Evolutionary conservation across 1,139 yeast genomes (phyloP), one percentile per base, ranked within the genome.

Genomic region (Yamadazyma epiphylla): DNA sequence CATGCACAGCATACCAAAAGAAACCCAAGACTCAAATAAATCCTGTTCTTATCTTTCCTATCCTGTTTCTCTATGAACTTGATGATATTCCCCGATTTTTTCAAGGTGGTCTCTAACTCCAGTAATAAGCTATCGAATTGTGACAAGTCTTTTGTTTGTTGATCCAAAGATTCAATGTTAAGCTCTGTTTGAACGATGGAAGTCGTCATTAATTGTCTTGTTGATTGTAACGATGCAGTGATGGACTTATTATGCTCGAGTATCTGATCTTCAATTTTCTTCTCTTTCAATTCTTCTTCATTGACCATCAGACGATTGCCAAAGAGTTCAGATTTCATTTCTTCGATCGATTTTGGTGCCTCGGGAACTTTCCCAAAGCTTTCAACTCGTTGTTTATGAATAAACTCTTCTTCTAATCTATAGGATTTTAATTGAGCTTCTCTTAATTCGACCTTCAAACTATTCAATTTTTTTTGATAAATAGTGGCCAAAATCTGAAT

Each of bases 51-150:
- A 45, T 83, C 91, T 38, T 69, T 58, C 33, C 68, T 63, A 45
- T 83, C 87, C 30, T 85, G 84, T 45, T 76, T 76, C 45, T 81
- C 86, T 32, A 82, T 74, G 35, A 78, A 71, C 39, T 67, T 64
- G 25, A 82, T 84, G 26, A 82, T 67, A 25, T 68, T 65, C 32
- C 63, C 67, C 1, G 85, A 76, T 27, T 71, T 75, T 31, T 62
- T 58, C 31, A 83, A 59, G 26, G 81, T 55, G 31, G 67, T 67
- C 25, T 76, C 73, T 40, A 81, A 75, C 28, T 72, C 70, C 2
- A 66, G 53, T 36, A 83, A 58, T 30, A 81, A 53, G 33, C 67
- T 68, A 28, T 77, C 74, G 41, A 80, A 77, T 26, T 71, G 67
- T 3, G 68, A 54, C 36, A 82, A 58, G 26, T 74, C 73, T 25